phyloP scores from a whole-genome alignment of 1,139 yeast genomes.

The Hanseniaspora uvarum region DNA sequence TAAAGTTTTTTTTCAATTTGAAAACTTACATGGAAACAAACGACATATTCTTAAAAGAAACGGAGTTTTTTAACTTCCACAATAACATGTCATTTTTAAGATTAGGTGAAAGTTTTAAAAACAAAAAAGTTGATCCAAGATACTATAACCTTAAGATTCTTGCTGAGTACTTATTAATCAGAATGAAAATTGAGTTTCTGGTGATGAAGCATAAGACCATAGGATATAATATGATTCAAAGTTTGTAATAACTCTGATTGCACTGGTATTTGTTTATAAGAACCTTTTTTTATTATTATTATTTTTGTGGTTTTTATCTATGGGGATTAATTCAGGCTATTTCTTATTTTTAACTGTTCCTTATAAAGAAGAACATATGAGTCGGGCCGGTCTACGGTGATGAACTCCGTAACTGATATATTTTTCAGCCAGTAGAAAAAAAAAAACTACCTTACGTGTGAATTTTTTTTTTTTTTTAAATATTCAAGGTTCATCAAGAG shows the following conservation, averaged over 20 bases:
- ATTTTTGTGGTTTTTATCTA: too few species aligned
- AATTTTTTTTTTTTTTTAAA: neutral
- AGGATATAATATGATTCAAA: neutral
- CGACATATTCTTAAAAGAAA: conserved; percentile 2
- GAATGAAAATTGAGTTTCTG: neutral
- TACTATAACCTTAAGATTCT: conserved; percentile 5
- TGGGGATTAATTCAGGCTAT: too few species aligned
- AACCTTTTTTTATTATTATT: too few species aligned
- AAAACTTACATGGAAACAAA: neutral
- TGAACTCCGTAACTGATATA: neutral
- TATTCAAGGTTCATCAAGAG: neutral
- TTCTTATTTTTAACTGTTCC: too few species aligned
- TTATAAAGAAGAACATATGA: too few species aligned
- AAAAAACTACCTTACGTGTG: too few species aligned
- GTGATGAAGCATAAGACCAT: neutral
- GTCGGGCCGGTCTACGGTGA: too few species aligned
- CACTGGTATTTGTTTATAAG: too few species aligned
- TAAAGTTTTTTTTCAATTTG: neutral
- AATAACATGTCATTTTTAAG: conserved; percentile 9
- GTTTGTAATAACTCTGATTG: too few species aligned
- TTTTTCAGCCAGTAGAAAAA: too few species aligned
- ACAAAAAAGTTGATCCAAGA: conserved; percentile 1
- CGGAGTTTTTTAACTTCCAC: conserved; percentile 7
- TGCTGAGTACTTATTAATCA: neutral
- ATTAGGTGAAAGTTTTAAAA: neutral